Evolutionary conservation across 2,329 filamentous ascomycete genomes (phyloP).

Genomic region (Penicillium corylophilum): DNA sequence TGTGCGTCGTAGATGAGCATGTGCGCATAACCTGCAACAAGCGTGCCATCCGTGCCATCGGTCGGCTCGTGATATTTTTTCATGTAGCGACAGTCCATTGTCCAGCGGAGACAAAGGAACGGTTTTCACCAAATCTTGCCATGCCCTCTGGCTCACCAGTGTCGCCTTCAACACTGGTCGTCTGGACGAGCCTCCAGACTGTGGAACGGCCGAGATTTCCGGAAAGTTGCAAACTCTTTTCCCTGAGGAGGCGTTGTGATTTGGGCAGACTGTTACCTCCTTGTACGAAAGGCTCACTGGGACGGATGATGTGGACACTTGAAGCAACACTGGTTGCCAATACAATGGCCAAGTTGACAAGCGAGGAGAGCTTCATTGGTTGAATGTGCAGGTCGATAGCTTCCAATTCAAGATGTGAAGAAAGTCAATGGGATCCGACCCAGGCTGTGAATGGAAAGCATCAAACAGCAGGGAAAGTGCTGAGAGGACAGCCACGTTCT

Average conservation of each 20-base stretch:
- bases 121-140: conserved; percentile 44
- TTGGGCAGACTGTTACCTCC: conserved; percentile 18
- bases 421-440: not conserved
- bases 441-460: not conserved
- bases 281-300: conserved; percentile 22
- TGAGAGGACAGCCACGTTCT: conserved; percentile 5
- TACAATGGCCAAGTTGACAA: conserved; percentile 7
- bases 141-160: conserved; percentile 53
- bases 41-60: conserved; percentile 3
- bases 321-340: conserved; percentile 7
- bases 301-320: conserved; percentile 19
- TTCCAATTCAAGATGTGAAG: not conserved
- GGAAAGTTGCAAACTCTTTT: conserved; percentile 41
- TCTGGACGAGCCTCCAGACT: conserved; percentile 44
- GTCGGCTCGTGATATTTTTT: conserved; percentile 55
- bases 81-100: conserved; percentile 46
- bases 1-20: no score
- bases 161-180: conserved; percentile 46
- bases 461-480: not conserved
- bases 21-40: no score
- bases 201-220: conserved; percentile 47
- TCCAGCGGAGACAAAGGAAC: conserved; percentile 48
- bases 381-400: not conserved
- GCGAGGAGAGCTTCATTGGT: conserved; percentile 13
- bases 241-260: conserved; percentile 24